Base-by-base conservation (phyloP, 1,284 basidiomycete species). In the Gymnopus androsaceus region DNA sequence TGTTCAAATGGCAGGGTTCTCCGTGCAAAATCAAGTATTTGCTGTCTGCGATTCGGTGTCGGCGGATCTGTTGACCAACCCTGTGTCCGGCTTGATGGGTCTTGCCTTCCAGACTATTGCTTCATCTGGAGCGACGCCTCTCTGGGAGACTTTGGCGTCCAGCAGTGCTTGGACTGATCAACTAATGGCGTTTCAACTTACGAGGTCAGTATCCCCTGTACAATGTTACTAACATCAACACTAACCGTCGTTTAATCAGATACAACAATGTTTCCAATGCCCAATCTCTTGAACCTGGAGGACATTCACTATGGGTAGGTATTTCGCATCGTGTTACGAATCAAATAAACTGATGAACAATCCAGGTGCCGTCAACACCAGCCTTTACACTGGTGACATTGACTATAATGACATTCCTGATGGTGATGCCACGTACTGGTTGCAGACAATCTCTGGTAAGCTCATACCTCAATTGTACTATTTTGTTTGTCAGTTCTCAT, bases 1-100 rank as follows among this genome's bases (percentile, higher is more conserved):
- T 1, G 83, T 96, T 3, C 81, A 88, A 61, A 87, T 95, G 81
- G 92, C 85, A 2, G 92, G 92, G 1, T 94, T 92, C 68, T 79
- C 80, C 14, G 85, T 94, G 4, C 63, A 75, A 15, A 79, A 83
- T 50, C 91, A 94, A 67, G 72, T 76, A 0, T 89, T 94, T 64
- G 89, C 70, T 49, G 76, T 80, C 48, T 84, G 79, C 69, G 79
- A 82, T 40, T 55, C 71, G 17, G 72, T 82, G 2, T 78, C 82
- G 1, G 49, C 61, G 0, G 77, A 74, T 0, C 64, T 87, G 30
- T 67, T 88, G 25, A 72, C 63, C 17, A 63, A 59, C 31, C 84
- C 86, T 0, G 81, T 86, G 1, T 83, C 84, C 7, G 88, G 88
- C 0, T 68, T 90, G 28, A 66, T 89, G 54, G 88, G 88, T 3